Conservation (phyloP, 2,329 filamentous ascomycete species). For the Colletotrichum sp. region DNA sequence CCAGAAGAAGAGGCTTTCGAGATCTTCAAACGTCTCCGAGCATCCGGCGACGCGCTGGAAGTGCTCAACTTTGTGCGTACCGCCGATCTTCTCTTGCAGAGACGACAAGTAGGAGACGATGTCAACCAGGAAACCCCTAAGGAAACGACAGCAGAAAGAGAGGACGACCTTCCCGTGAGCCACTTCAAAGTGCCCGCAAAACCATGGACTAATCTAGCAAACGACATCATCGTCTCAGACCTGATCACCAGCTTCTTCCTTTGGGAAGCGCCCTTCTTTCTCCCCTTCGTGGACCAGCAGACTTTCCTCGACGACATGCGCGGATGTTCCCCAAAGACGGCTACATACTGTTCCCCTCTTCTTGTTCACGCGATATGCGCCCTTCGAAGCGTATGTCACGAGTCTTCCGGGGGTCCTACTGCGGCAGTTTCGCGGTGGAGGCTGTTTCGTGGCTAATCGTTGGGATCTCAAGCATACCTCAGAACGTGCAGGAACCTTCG, state of each 20-base stretch:
- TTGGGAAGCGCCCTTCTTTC: not conserved
- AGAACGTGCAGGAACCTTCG: constrained; percentile 22
- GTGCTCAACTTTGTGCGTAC: not conserved
- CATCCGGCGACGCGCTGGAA: not conserved
- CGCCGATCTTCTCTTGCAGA: not conserved
- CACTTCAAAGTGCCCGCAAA: not conserved
- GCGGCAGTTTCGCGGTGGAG: not conserved
- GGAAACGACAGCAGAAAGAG: not conserved
- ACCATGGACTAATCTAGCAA: not conserved
- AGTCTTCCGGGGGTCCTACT: not conserved
- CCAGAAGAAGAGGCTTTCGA: not conserved
- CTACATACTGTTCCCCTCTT: not conserved
- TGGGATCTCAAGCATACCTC: constrained; percentile 22
- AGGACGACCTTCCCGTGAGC: not conserved
- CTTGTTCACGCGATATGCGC: not conserved
- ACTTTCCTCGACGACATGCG: not conserved
- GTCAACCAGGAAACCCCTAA: not conserved
- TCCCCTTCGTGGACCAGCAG: not conserved
- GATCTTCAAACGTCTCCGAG: not conserved
- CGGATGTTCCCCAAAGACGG: not conserved
- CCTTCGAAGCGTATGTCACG: not conserved
- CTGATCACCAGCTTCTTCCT: not conserved
- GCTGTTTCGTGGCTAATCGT: not conserved
- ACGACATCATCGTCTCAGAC: not conserved
- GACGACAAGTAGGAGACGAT: not conserved